Evolutionary conservation across 805 yeast species (phyloP), one percentile per base, ranked within the genome.

Genomic region (Yarrowia phangngaensis): DNA sequence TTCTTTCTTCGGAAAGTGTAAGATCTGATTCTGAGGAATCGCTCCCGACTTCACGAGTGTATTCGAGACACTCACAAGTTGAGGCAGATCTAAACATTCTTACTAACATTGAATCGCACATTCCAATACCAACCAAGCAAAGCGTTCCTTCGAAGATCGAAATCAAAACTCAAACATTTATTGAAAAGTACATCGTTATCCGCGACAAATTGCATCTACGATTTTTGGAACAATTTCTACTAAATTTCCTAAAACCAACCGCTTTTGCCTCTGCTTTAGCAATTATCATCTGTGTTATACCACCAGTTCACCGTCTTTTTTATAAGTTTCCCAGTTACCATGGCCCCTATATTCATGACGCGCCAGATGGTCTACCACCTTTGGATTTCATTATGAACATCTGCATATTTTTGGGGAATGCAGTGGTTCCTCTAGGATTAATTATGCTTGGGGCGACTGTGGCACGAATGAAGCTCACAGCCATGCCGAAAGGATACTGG

Each of bases 361-460:
- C 97, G 0, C 97, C 97, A 0, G 97, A 90, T 64, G 70, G 72
- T 1, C 70, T 72, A 50, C 97, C 97, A 0, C 89, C 94, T 0
- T 69, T 90, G 22, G 86, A 86, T 26, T 89, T 89, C 55, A 50
- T 89, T 4, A 84, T 90, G 78, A 95, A 90, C 60, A 78, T 81
- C 55, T 72, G 90, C 0, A 61, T 76, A 2, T 90, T 90, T 60
- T 69, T 90, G 6, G 95, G 95, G 0, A 78, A 78, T 20, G 96
- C 96, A 0, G 78, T 84, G 41, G 95, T 90, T 24, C 97, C 97
- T 1, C 64, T 86, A 51, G 97, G 97, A 0, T 68, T 90, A 53
- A 62, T 86, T 34, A 60, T 90, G 52, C 64, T 90, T 20, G 97
- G 97, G 2, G 95, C 90, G 13, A 87, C 95, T 2, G 78, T 90